Base-by-base conservation (phyloP, 495 filamentous ascomycete species). In the Hypoxylon subgilvum region DNA sequence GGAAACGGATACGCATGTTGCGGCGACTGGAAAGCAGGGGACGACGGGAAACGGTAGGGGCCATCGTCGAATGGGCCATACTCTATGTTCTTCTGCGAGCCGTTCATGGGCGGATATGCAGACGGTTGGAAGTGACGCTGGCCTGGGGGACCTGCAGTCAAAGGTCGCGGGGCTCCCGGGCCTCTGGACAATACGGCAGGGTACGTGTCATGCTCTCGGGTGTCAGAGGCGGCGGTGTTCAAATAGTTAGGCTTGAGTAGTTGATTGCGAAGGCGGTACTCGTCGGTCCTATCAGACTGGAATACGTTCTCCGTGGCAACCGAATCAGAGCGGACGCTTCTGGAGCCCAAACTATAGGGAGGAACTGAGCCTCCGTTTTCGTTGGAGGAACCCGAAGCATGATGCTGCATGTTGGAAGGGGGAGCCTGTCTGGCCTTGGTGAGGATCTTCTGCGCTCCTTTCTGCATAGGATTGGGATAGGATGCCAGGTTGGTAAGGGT, bases 61-160 rank as follows among this genome's bases (percentile, higher is more conserved):
- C 31, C 25, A 9, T 56, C 65, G 27, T 66, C 21, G 12, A 62
- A 43, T 4, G 25, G 14, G 3, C 73, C 68, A 14, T 67, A 65
- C 14, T 61, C 59, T 9, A 50, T 7, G 14, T 28, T 16, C 40
- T 49, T 46, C 44, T 40, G 44, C 6, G 8, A 55, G 51, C 31
- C 22, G 25, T 31, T 63, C 25, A 54, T 35, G 7, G 63, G 36
- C 8, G 39, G 27, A 2, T 77, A 66, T n/a, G 60, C 43, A 12
- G 66, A 61, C 2, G 73, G 61, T 21, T 61, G 66, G 43, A 69
- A 69, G 13, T 73, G 71, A 28, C 78, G 76, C 21, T 73, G 69
- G 14, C 78, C 78, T 0, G 78, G 78, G 6, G 78, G 78, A 5
- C 78, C 78, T 7, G 78, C 78, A 5, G 70, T 78, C 32, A 80